Conservation (phyloP, 768 basidiomycete species). For the Boletus pseudopeckii region DNA sequence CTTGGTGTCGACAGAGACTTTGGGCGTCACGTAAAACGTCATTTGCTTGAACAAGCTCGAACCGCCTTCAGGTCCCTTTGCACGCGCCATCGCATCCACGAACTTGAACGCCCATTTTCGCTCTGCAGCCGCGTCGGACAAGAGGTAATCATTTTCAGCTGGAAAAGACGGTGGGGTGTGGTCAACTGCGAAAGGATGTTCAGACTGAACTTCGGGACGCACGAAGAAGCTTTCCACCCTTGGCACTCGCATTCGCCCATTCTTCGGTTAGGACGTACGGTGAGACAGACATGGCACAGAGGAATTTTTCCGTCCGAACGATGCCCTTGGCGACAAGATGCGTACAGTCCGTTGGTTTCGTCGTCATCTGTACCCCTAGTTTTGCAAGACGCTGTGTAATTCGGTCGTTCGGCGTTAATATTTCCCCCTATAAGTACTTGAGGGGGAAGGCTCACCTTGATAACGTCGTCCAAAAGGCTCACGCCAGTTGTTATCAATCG, state of each 20-base stretch:
- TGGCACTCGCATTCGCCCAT: slow-evolving; percentile 66
- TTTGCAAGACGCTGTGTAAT: slow-evolving; percentile 50
- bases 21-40: slow-evolving; percentile 74
- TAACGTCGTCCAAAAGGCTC: slow-evolving; percentile 49
- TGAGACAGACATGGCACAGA: slow-evolving; percentile 65
- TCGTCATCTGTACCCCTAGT: slow-evolving; percentile 64
- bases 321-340: slow-evolving; percentile 70
- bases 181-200: background rate
- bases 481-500: slow-evolving; percentile 70
- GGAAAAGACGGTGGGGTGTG: background rate
- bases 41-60: slow-evolving; percentile 55
- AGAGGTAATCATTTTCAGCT: slow-evolving; percentile 63
- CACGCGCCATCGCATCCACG: slow-evolving; percentile 53
- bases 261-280: slow-evolving; percentile 60
- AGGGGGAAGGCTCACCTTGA: slow-evolving; percentile 45
- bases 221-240: slow-evolving; percentile 61
- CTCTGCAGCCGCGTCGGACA: slow-evolving; percentile 64
- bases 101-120: slow-evolving; percentile 65
- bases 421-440: background rate
- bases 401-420: background rate
- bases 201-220: slow-evolving; percentile 26
- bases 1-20: slow-evolving; percentile 54
- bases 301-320: slow-evolving; percentile 84
- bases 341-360: slow-evolving; percentile 65
- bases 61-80: slow-evolving; percentile 44